phyloP scores from a whole-genome alignment of 305 asterid genomes.

The Caryopteris hybrid region DNA sequence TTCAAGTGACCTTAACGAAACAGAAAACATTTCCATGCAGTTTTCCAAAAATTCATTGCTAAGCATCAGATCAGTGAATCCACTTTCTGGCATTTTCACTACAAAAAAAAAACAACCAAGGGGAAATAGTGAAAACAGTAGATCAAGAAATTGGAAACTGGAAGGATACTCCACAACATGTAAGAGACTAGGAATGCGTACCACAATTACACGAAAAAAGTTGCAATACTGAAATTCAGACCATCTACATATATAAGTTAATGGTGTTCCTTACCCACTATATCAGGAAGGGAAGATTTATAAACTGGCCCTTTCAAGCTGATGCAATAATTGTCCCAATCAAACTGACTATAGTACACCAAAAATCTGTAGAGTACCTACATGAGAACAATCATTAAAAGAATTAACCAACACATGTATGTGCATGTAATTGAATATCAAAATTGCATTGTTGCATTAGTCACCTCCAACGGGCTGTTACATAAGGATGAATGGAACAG shows the following conservation, averaged over 20 bases:
- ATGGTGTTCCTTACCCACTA: constrained; percentile 48
- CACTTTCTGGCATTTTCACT: constrained; percentile 54
- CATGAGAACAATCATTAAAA: neutral
- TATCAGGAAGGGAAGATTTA: constrained; percentile 59
- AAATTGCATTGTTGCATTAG: neutral
- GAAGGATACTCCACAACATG: neutral
- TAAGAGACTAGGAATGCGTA: neutral
- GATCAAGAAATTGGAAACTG: constrained; percentile 6
- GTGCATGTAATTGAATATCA: constrained; percentile 2
- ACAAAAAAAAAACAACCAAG: constrained; percentile 22
- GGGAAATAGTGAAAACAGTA: neutral
- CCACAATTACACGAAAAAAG: neutral
- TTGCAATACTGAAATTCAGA: neutral
- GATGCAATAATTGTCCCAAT: constrained; percentile 78
- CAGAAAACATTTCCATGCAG: constrained; percentile 61
- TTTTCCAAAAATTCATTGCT: constrained; percentile 51
- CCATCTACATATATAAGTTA: constrained; percentile 1
- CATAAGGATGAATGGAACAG: constrained; percentile 54
- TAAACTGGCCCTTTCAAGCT: constrained; percentile 76
- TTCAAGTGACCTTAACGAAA: constrained; percentile 40
- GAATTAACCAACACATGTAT: constrained; percentile 9
- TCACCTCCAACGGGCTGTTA: constrained; percentile 69
- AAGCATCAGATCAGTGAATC: constrained; percentile 38
- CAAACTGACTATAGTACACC: constrained; percentile 72
- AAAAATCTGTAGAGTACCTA: constrained; percentile 72